phyloP scores from a whole-genome alignment of 257 asterid species.

The Fraxinus excelsior region DNA sequence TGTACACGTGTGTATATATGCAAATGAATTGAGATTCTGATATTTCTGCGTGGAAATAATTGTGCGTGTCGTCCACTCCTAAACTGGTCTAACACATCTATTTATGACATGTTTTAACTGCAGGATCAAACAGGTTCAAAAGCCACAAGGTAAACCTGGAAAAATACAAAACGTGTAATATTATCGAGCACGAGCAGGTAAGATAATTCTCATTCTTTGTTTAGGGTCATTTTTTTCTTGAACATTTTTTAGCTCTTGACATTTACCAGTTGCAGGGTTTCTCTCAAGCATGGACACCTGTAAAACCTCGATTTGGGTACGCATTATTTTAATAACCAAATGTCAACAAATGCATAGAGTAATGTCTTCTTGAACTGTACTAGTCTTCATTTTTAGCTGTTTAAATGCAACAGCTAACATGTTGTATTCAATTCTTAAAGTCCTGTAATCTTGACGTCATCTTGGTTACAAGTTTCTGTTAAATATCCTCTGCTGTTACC shows the following conservation, averaged over 20 bases:
- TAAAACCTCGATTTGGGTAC: conserved; percentile 12
- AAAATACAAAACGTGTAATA: conserved; percentile 42
- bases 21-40: neutral
- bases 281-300: conserved; percentile 11
- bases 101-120: neutral
- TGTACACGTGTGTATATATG: no score
- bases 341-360: conserved; percentile 10
- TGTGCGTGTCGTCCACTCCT: no score
- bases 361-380: conserved; percentile 14
- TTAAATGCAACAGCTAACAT: neutral
- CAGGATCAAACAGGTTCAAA: conserved; percentile 40
- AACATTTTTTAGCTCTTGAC: conserved; percentile 10
- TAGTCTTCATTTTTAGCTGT: conserved; percentile 28
- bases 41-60: neutral
- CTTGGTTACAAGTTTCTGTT: conserved; percentile 12
- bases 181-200: conserved; percentile 29
- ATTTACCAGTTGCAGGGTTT: neutral
- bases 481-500: neutral
- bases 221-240: neutral
- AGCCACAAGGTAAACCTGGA: conserved; percentile 34
- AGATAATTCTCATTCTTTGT: conserved; percentile 6
- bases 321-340: neutral
- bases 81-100: no score
- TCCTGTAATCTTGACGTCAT: neutral
- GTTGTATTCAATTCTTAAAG: neutral